Base-by-base conservation (phyloP, 2,329 filamentous ascomycete species). In the Waltergamsia citrina region DNA sequence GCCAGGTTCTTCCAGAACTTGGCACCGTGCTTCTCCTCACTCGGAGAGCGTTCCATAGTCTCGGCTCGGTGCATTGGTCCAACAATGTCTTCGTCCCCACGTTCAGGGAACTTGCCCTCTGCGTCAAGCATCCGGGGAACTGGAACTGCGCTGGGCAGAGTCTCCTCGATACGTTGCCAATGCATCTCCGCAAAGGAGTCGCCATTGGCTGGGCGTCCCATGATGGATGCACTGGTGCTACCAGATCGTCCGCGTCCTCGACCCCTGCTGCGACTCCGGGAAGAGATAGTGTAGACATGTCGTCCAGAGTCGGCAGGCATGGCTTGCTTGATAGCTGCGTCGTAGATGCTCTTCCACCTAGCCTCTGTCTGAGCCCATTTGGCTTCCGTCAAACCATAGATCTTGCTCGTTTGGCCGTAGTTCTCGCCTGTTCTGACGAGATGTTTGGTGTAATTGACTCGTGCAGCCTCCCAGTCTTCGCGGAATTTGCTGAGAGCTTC, bases 41-140 rank as follows among this genome's bases (percentile, higher is more conserved):
- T 62, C 30, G 52, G 53, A 11, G 59, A 55, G 30, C 65, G 59
- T 20, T 57, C 54, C 70, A 75, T 75, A 41, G 65, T 59, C 25
- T 63, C 62, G 43, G 74, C 69, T 10, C 72, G 71, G 45, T 78
- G 75, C 88, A 95, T 94, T 6, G 88, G 88, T 2, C 88, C 88
- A 29, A 95, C 86, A 52, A 95, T 93, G 55, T 94, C 88, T 47
- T 88, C 81, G 48, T 94, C 87, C 34, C 87, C 87, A 21, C 90
- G 74, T 46, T 81, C 78, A 17, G 87, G 87, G 49, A 94, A 95
- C 56, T 95, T 94, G 50, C 83, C 81, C 41, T 82, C 71, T 50
- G 80, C 67, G 51, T 84, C 78, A 41, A 80, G 66, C 45, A 88
- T 72, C 18, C 73, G 69, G 0, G 82, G 81, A 42, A 87, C 75